Evolutionary conservation across 2,329 filamentous ascomycete species (phyloP).

Genomic region (Beauveria asiatica): DNA sequence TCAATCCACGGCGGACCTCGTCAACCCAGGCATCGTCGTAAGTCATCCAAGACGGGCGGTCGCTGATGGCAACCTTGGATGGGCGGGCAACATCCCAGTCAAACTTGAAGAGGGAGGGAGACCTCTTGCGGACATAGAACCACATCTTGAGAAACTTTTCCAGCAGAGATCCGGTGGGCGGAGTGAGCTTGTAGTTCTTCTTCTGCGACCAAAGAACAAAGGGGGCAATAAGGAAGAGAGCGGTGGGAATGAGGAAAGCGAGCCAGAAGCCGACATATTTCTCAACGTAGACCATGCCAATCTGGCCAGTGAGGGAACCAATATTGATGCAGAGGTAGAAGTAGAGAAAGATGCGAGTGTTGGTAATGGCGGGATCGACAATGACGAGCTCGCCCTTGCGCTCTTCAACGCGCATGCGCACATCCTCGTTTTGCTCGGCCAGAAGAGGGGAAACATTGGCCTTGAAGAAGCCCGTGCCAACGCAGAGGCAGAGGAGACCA

Average conservation of each 20-base stretch:
- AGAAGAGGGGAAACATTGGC: slow-evolving; percentile 67
- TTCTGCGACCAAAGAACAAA: slow-evolving; percentile 52
- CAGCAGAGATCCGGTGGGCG: slow-evolving; percentile 65
- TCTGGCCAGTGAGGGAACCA: slow-evolving; percentile 52
- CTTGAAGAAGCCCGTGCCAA: slow-evolving; percentile 76
- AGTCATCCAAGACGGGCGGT: slow-evolving; percentile 65
- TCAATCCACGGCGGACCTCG: slow-evolving; percentile 61
- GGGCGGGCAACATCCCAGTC: slow-evolving; percentile 65
- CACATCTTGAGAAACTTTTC: slow-evolving; percentile 58
- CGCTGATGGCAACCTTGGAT: slow-evolving; percentile 44
- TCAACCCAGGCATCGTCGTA: slow-evolving; percentile 81
- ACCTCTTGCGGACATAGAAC: slow-evolving; percentile 52
- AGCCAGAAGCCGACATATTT: slow-evolving; percentile 72
- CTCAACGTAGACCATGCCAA: slow-evolving; percentile 62
- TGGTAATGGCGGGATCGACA: slow-evolving; percentile 59
- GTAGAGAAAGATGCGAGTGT: slow-evolving; percentile 61
- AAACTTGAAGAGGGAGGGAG: slow-evolving; percentile 53
- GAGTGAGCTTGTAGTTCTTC: slow-evolving; percentile 50
- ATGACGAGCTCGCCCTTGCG: slow-evolving; percentile 58
- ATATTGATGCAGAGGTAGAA: slow-evolving; percentile 53
- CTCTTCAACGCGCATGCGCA: slow-evolving; percentile 47
- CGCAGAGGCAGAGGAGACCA: slow-evolving; percentile 43
- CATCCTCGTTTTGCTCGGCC: slow-evolving; percentile 59
- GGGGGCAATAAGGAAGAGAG: slow-evolving; percentile 55
- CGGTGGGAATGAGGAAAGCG: slow-evolving; percentile 58